A percentile compares a stretch with the other conserved stretches of the same genome.
Evolutionary conservation across 1,139 yeast species (phyloP).

Genomic region (Yamadazyma trypodendri): DNA sequence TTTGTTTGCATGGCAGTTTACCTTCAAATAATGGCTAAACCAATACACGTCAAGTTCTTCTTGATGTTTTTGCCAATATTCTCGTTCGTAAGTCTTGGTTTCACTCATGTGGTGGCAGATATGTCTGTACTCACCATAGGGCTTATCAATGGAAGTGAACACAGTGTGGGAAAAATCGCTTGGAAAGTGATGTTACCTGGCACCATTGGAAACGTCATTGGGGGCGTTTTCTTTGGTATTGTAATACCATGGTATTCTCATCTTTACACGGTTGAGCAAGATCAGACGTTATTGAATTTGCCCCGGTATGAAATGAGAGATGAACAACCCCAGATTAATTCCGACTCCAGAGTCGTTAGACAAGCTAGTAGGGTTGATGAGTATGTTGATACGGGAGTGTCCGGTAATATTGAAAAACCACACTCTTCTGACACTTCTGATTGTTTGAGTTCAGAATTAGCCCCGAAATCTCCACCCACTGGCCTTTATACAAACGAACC

Average conservation of each 20-base stretch:
- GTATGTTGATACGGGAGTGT: slow-evolving; percentile 11
- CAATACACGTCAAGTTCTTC: slow-evolving; percentile 73
- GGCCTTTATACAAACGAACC: slow-evolving; percentile 10
- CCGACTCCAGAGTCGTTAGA: slow-evolving; percentile 75
- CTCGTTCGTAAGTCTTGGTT: slow-evolving; percentile 72
- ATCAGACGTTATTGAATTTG: slow-evolving; percentile 54
- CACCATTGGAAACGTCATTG: slow-evolving; percentile 66
- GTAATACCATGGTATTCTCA: slow-evolving; percentile 70
- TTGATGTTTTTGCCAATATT: slow-evolving; percentile 66
- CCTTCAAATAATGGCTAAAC: slow-evolving; percentile 73
- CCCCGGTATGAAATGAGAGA: slow-evolving; percentile 71
- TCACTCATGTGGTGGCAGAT: slow-evolving; percentile 79
- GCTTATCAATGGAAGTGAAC: slow-evolving; percentile 60
- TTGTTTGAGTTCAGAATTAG: slow-evolving; percentile 4
- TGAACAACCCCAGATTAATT: slow-evolving; percentile 74
- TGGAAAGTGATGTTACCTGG: slow-evolving; percentile 75
- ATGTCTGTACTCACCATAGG: slow-evolving; percentile 69
- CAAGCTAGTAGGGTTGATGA: slow-evolving; percentile 17
- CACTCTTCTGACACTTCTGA: slow-evolving; percentile 8
- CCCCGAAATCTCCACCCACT: slow-evolving; percentile 6
- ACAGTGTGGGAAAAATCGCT: slow-evolving; percentile 60
- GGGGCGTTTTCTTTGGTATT: slow-evolving; percentile 64
- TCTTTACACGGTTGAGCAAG: slow-evolving; percentile 66
- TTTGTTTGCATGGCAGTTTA: slow-evolving; percentile 73
- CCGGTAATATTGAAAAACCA: slow-evolving; percentile 5